These are phyloP conservation scores for Phalaenopsis aphrodite DNA, from an alignment of 106 monocot species.

Conservation along the genomic window DNA sequence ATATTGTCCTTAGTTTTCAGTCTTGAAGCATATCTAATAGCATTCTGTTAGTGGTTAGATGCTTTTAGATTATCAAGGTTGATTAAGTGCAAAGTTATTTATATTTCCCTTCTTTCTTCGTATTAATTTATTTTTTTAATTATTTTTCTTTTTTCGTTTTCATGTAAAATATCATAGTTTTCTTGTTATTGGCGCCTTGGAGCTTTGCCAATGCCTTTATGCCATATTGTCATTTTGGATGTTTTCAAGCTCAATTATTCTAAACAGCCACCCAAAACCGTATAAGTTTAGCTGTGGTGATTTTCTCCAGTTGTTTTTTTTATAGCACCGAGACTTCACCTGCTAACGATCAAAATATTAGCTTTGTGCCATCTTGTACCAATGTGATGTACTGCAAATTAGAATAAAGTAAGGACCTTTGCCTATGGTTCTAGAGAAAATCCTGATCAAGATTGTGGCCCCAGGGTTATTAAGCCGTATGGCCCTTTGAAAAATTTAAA, in stretches of 20 bases:
- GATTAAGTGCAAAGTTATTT: background rate
- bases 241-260: background rate
- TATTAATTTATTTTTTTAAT: background rate
- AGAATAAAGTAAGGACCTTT: background rate
- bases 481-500: background rate
- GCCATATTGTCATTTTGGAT: background rate
- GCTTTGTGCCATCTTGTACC: background rate
- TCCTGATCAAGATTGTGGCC: background rate
- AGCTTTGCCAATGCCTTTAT: too few species aligned
- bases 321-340: background rate
- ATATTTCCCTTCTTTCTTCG: background rate
- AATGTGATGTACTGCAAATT: background rate
- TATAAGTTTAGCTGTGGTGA: background rate
- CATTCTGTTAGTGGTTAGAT: background rate
- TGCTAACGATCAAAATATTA: background rate
- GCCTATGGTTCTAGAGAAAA: background rate
- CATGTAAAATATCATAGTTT: background rate
- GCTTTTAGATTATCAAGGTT: background rate
- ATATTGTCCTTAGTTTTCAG: background rate
- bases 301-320: background rate
- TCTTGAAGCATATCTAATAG: background rate
- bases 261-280: background rate
- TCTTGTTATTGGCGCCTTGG: background rate
- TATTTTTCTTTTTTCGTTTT: background rate
- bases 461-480: background rate